Base-by-base conservation (phyloP, 2,329 filamentous ascomycete species). In the Rhytidhysteron rufulum region DNA sequence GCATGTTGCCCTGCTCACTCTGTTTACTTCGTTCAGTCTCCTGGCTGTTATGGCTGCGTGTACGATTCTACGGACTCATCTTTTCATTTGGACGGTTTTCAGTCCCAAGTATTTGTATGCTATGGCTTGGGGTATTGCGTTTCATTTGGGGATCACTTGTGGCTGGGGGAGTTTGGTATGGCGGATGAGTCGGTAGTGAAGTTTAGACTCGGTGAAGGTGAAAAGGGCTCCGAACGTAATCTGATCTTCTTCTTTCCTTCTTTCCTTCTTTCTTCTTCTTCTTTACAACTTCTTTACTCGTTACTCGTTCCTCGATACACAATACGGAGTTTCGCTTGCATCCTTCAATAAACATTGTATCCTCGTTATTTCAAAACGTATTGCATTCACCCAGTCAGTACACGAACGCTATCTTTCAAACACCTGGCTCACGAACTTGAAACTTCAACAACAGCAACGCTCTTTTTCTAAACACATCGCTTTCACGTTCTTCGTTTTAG, bases 61-160 rank as follows among this genome's bases (percentile, higher is more conserved):
- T 64, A 89, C 86, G 34, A 74, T 79, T 6, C 65, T 98, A 58
- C 74, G 91, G 50, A 88, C 87, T 21, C 93, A 98, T 72, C 66
- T 98, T 42, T 98, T 98, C 62, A 90, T 98, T 46, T 98, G 93
- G 93, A 97, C 91, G 1, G 93, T 98, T 9, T 98, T 98, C 65
- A 95, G 88, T 49, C 93, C 93, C 0, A 98, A 97, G 66, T 97
- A 90, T 64, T 69, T 98, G 50, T 98, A 95, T 63, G 86, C 82
- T 48, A 85, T 93, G 74, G 88, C 85, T 11, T 98, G 93, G 94
- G 82, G 79, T 47, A 58, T 91, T 33, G 86, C 80, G 6, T 88
- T 90, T 70, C 91, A 98, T 77, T 61, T 90, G 45, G 60, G 77
- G 8, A 49, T 62, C 29, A 54, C 43, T 22, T 32, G 58, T n/a